A percentile compares a stretch with the other conserved stretches of the same genome.
Evolutionary conservation across 2,329 filamentous ascomycete genomes (phyloP).

Genomic region (Fusarium multiceps): DNA sequence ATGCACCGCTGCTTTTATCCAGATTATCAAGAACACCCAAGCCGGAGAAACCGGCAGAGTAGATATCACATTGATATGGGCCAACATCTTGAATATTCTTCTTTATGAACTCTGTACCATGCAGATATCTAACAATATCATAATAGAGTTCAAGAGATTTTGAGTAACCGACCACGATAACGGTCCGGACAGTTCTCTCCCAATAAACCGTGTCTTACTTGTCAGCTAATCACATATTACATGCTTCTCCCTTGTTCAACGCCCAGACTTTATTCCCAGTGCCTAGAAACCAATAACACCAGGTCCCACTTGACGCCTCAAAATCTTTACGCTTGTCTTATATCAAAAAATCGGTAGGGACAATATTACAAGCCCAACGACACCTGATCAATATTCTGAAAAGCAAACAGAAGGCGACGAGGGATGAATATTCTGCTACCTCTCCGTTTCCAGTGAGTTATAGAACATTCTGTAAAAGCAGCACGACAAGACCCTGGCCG

Average conservation of each 20-base stretch:
- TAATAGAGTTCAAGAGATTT: accelerated
- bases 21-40: constrained; percentile 31
- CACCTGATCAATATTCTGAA: background rate
- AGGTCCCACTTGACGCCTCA: constrained; percentile 29
- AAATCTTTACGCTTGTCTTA: background rate
- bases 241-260: constrained; percentile 26
- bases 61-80: background rate
- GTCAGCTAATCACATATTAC: constrained; percentile 13
- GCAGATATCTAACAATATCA: background rate
- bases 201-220: constrained; percentile 20
- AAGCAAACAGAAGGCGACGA: background rate
- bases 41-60: constrained; percentile 32
- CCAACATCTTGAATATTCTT: background rate
- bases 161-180: constrained; percentile 1
- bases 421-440: no score
- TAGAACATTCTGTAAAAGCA: constrained; percentile 1
- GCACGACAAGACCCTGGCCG: constrained; percentile 10
- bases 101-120: background rate
- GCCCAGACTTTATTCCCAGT: constrained; percentile 20
- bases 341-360: constrained; percentile 5
- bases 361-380: background rate
- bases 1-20: constrained; percentile 31
- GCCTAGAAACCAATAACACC: background rate
- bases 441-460: background rate
- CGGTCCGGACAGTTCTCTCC: background rate